These are phyloP conservation scores for Neopestalotiopsis rosae DNA, from an alignment of 2,329 filamentous ascomycete species.

Conservation along the genomic window DNA sequence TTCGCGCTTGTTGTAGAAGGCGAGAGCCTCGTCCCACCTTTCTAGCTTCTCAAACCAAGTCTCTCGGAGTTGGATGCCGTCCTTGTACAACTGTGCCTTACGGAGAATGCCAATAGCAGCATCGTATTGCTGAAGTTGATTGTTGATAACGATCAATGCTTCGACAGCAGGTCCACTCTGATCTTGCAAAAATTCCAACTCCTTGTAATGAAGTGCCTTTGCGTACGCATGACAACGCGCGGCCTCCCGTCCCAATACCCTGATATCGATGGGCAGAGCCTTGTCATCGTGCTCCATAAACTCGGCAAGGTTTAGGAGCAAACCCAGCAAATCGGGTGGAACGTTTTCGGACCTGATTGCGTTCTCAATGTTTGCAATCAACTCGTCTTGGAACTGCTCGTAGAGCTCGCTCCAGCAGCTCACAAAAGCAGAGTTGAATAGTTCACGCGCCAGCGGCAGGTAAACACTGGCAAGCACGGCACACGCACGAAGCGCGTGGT, in stretches of 20 bases:
- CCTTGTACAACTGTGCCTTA: constrained; percentile 93
- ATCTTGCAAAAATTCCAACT: constrained; percentile 96
- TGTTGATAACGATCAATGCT: constrained; percentile 98
- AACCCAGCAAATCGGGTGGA: constrained; percentile 91
- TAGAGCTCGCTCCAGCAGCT: constrained; percentile 99
- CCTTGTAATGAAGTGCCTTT: constrained; percentile 98
- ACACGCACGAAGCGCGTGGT: constrained; percentile 92
- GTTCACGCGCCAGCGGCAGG: constrained; percentile 84
- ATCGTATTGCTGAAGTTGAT: constrained; percentile 97
- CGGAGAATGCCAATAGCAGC: constrained; percentile 97
- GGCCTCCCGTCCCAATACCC: constrained; percentile 91
- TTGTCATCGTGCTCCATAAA: constrained; percentile 99
- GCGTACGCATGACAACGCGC: constrained; percentile 97
- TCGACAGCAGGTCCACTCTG: constrained; percentile 96
- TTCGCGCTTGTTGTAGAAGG: constrained; percentile 89
- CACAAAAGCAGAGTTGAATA: constrained; percentile 99
- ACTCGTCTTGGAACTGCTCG: constrained; percentile 94
- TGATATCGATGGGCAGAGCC: constrained; percentile 94
- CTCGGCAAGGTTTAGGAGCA: constrained; percentile 93
- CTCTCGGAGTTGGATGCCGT: constrained; percentile 91
- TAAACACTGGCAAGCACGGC: constrained; percentile 91
- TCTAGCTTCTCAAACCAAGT: constrained; percentile 99
- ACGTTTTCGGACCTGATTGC: constrained; percentile 96
- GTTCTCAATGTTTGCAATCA: constrained; percentile 93
- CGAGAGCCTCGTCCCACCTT: constrained; percentile 95